Base-by-base conservation (phyloP, 1,139 yeast genomes). In the Candida albicans region DNA sequence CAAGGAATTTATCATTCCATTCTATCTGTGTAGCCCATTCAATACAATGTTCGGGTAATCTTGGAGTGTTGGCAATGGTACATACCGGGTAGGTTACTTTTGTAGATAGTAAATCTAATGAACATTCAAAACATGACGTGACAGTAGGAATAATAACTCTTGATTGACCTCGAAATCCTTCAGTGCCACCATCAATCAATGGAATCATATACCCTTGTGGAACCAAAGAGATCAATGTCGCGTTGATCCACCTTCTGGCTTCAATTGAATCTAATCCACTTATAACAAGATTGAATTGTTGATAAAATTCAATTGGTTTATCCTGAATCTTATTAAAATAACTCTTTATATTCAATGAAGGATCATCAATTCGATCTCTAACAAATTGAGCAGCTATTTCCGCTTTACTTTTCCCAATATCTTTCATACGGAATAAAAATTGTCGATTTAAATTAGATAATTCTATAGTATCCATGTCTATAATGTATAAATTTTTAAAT, bases 381-480 rank as follows among this genome's bases (percentile, higher is more conserved):
- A 91, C 75, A 51, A 77, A 82, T 13, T 68, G 63, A 1, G 91
- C 89, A 0, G 98, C 98, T 8, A 82, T 85, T 26, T 72, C 74
- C 0, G 97, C 95, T 59, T 93, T 93, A 13, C 93, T 72, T 52
- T 75, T 69, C 2, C 97, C 97, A 18, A 93, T 82, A 57, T 91
- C 96, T 0, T 61, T 50, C 12, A 72, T 70, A 12, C 95, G 72
- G 59, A 91, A 93, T 40, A 93, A 67, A 57, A 93, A 91, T 65
- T 93, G 99, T 41, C 98, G 77, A 61, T 93, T 93, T 53, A 93
- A 71, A 56, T 93, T 93, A 18, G 96, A 85, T 18, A 93, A 65
- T 58, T 93, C 98, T 47, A 93, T 89, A 1, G 95, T 89, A 63
- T 93, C 98, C 96, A 91, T 87, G 60, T 93, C 99, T 34, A 93